Conservation (phyloP, 1,139 yeast species). For the Nakaseomyces bracarensis region DNA sequence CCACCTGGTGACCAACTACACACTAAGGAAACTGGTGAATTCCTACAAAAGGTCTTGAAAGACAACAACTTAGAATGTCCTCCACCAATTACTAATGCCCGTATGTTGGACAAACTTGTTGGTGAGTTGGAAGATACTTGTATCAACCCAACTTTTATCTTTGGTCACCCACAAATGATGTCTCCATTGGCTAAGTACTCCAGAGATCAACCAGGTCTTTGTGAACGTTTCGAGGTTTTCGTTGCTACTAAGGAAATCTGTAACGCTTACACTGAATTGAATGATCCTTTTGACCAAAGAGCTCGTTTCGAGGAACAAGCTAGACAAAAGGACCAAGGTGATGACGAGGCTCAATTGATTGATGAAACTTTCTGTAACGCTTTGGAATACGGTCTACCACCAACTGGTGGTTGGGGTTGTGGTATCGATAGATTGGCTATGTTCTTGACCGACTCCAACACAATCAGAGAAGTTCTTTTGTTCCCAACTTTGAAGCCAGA, state of each 20-base stretch:
- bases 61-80: slow-evolving; percentile 84
- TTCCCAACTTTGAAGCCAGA: slow-evolving; percentile 99
- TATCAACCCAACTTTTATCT: slow-evolving; percentile 94
- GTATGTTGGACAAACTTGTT: slow-evolving; percentile 96
- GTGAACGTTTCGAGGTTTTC: slow-evolving; percentile 97
- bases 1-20: slow-evolving; percentile 94
- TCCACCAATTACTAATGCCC: slow-evolving; percentile 95
- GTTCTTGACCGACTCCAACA: slow-evolving; percentile 94
- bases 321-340: slow-evolving; percentile 97
- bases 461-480: slow-evolving; percentile 93
- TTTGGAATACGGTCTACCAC: slow-evolving; percentile 96
- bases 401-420: slow-evolving; percentile 99
- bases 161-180: slow-evolving; percentile 99
- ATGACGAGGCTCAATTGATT: slow-evolving; percentile 94
- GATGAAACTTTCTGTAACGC: slow-evolving; percentile 98
- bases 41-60: slow-evolving; percentile 70
- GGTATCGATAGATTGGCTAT: slow-evolving; percentile 97
- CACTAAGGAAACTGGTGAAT: slow-evolving; percentile 86
- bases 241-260: slow-evolving; percentile 98
- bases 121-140: slow-evolving; percentile 92
- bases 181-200: slow-evolving; percentile 97
- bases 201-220: slow-evolving; percentile 83
- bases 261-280: slow-evolving; percentile 97
- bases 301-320: slow-evolving; percentile 98
- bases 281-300: slow-evolving; percentile 98